Evolutionary conservation across 2,329 filamentous ascomycete species (phyloP), one percentile per base, ranked within the genome.

Genomic region (Pyricularia pennisetigena): DNA sequence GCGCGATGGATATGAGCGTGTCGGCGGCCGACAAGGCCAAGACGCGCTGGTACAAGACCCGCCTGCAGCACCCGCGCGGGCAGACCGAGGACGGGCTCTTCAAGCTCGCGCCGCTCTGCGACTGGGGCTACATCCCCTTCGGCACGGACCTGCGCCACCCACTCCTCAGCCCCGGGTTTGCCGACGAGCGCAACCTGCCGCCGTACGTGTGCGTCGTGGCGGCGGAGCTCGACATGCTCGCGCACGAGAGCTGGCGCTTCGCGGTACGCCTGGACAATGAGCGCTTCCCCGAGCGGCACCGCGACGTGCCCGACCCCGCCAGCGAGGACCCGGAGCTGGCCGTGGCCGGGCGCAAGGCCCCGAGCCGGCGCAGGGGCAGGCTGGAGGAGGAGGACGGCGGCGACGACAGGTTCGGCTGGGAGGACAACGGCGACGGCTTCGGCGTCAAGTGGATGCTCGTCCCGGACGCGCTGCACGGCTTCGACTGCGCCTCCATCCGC

Each of bases 161-260:
- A 9, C 70, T 82, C 49, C 68, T 84, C 12, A 82, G 80, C 54
- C 81, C 82, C 0, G 69, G 70, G 26, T 78, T 73, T 54, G 74
- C 75, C 5, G 64, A 71, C 12, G 73, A 75, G 20, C 74, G 77
- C 16, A 59, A 70, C 26, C 73, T 84, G 32, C 82, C 82, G 5
- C 73, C 72, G 23, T 75, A 78, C 63, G 74, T 84, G 3, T 83
- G 81, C 70, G 71, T 82, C 41, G 70, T 83, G 7, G 80, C 74
- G 0, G 77, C 77, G 16, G 80, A 84, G 74, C 76, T 82, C 68
- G 83, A 85, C 72, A 78, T 82, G 73, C 72, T 83, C 16, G 78
- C 77, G 1, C 74, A 78, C 41, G 83, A 83, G 72, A 76, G 71
- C 9, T 80, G 77, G 77, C 71, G 76, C 30, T 72, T 81, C 73